Conservation (phyloP, 2,329 filamentous ascomycete genomes). For the Ceratocystiopsis sp. region DNA sequence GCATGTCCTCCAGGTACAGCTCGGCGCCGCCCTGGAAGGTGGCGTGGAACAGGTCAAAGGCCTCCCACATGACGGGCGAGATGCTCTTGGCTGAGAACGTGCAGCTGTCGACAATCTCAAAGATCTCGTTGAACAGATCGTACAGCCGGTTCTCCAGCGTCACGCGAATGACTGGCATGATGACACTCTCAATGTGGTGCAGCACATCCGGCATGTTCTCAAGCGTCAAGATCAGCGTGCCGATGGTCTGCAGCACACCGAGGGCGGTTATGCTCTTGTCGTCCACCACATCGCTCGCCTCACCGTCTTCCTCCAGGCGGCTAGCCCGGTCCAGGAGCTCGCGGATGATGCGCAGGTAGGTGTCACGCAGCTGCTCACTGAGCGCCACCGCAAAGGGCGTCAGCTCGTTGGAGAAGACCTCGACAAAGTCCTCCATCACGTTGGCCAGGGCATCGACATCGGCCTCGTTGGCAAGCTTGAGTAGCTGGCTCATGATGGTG, state of each 20-base stretch:
- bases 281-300: slow-evolving; percentile 80
- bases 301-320: slow-evolving; percentile 58
- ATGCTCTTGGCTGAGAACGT: slow-evolving; percentile 95
- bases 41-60: slow-evolving; percentile 88
- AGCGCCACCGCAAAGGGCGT: slow-evolving; percentile 94
- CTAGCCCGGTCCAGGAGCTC: slow-evolving; percentile 82
- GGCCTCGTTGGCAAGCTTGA: slow-evolving; percentile 94
- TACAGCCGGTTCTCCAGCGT: slow-evolving; percentile 97
- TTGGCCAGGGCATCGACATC: slow-evolving; percentile 95
- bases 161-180: slow-evolving; percentile 94
- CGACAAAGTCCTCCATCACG: slow-evolving; percentile 99
- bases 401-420: slow-evolving; percentile 92
- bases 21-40: slow-evolving; percentile 96
- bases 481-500: slow-evolving; percentile 96
- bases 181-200: slow-evolving; percentile 79
- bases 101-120: slow-evolving; percentile 98
- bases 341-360: slow-evolving; percentile 82
- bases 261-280: slow-evolving; percentile 98
- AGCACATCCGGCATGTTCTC: slow-evolving; percentile 96
- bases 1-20: slow-evolving; percentile 96
- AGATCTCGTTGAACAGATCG: slow-evolving; percentile 93
- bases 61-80: slow-evolving; percentile 94
- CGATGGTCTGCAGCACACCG: slow-evolving; percentile 92
- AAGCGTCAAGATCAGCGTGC: slow-evolving; percentile 86
- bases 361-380: slow-evolving; percentile 89